Percentiles rank a stretch among this genome's conserved stretches.
phyloP scores from a whole-genome alignment of 129 eudicot species.

The Pulicaria dysenterica region DNA sequence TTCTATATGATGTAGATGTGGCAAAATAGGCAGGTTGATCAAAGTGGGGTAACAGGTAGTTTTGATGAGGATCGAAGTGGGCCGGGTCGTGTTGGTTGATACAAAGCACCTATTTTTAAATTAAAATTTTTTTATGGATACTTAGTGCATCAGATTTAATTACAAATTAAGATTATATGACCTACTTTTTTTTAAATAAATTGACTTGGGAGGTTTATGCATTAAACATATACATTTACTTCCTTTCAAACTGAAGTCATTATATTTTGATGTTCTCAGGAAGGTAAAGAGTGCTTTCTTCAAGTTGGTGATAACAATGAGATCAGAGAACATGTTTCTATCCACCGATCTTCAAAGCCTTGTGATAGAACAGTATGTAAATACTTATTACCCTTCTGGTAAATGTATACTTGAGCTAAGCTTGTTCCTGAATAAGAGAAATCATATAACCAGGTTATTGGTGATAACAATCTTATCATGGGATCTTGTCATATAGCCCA shows the following conservation, averaged over 20 bases:
- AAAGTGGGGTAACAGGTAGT: not conserved
- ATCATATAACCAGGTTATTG: conserved; percentile 65
- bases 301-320: conserved; percentile 93
- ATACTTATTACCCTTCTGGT: conserved; percentile 10
- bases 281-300: conserved; percentile 85
- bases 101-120: not conserved
- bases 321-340: conserved; percentile 84
- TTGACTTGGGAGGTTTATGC: not conserved
- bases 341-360: conserved; percentile 90
- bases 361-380: conserved; percentile 71
- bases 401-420: conserved; percentile 6
- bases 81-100: not conserved
- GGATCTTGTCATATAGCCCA: conserved; percentile 98
- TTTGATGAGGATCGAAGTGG: not conserved
- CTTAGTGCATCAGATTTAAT: not conserved
- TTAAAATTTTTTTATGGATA: not conserved
- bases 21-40: not conserved
- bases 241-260: not conserved
- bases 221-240: not conserved
- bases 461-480: conserved; percentile 89
- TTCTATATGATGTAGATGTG: not conserved
- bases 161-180: too few species aligned
- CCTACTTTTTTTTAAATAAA: not conserved
- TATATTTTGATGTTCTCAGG: conserved; percentile 47
- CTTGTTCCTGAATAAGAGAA: conserved; percentile 8